Evolutionary conservation across 1,284 basidiomycete species (phyloP).

Genomic region (Cryptococcus sp.): DNA sequence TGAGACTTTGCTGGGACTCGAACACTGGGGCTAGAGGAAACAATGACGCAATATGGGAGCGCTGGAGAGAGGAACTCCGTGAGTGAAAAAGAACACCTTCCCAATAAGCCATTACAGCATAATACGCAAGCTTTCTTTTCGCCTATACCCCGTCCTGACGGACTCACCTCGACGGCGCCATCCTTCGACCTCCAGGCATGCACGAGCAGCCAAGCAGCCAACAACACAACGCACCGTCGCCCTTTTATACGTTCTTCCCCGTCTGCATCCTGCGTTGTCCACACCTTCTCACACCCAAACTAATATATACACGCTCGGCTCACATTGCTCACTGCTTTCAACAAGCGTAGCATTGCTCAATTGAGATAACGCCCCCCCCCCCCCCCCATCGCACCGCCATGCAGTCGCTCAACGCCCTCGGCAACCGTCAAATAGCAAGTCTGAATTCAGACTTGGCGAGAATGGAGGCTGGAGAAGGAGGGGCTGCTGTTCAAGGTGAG

Average conservation of each 20-base stretch:
- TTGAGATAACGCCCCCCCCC: neutral
- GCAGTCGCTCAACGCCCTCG: slow-evolving; percentile 92
- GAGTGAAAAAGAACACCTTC: slow-evolving; percentile 39
- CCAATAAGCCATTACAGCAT: slow-evolving; percentile 44
- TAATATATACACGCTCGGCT: neutral
- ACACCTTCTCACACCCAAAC: neutral
- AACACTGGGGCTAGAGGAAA: slow-evolving; percentile 49
- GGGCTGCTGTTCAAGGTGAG: slow-evolving; percentile 76
- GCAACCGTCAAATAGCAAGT: slow-evolving; percentile 83
- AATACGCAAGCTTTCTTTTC: neutral
- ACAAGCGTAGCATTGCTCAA: neutral
- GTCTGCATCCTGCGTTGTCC: no score
- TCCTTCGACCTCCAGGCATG: neutral
- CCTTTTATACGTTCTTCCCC: no score
- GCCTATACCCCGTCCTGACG: neutral
- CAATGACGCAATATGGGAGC: slow-evolving; percentile 36
- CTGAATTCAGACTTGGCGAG: slow-evolving; percentile 81
- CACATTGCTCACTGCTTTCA: neutral
- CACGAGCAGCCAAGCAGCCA: neutral
- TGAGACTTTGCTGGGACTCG: slow-evolving; percentile 46
- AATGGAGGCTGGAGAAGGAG: slow-evolving; percentile 71
- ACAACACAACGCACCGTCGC: neutral
- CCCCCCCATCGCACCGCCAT: slow-evolving; percentile 51
- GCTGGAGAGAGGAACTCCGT: slow-evolving; percentile 45
- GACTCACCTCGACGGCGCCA: neutral